Conservation (phyloP, 2,329 filamentous ascomycete species). For the Aspergillus udagawae region DNA sequence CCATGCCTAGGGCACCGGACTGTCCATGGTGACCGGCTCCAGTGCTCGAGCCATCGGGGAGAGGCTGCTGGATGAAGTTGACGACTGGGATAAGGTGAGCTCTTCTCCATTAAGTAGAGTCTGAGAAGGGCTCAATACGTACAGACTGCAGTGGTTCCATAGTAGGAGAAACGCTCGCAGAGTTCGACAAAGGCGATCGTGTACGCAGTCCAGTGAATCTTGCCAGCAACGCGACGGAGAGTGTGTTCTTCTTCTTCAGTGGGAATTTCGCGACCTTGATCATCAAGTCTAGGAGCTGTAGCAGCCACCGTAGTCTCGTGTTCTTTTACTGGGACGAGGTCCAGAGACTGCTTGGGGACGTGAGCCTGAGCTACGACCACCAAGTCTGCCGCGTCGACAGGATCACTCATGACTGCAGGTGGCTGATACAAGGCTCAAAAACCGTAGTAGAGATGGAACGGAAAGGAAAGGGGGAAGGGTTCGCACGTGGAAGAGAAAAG, state of each 20-base stretch:
- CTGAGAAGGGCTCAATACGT: conserved; percentile 25
- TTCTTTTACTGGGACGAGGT: neutral
- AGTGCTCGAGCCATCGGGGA: conserved; percentile 53
- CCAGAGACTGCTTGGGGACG: conserved; percentile 2
- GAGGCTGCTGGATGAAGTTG: conserved; percentile 59
- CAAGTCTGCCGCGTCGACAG: conserved; percentile 2
- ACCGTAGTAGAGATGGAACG: neutral
- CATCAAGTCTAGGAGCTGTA: neutral
- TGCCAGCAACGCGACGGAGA: conserved; percentile 34
- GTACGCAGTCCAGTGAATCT: conserved; percentile 62
- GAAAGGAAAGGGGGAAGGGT: neutral
- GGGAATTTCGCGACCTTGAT: conserved; percentile 18
- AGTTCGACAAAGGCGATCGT: conserved; percentile 70
- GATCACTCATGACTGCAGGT: conserved; percentile 8
- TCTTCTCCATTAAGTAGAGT: neutral
- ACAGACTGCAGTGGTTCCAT: conserved; percentile 66
- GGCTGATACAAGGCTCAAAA: neutral
- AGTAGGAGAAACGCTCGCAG: conserved; percentile 75
- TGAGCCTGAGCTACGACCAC: conserved; percentile 8
- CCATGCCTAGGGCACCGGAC: conserved; percentile 56
- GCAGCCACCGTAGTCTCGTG: conserved; percentile 5
- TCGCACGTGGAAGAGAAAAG: neutral
- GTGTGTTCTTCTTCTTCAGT: conserved; percentile 31
- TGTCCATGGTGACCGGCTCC: conserved; percentile 39
- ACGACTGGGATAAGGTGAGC: conserved; percentile 41